Conservation (phyloP, 345 rosid genomes). For the Carallia pectinifolia region DNA sequence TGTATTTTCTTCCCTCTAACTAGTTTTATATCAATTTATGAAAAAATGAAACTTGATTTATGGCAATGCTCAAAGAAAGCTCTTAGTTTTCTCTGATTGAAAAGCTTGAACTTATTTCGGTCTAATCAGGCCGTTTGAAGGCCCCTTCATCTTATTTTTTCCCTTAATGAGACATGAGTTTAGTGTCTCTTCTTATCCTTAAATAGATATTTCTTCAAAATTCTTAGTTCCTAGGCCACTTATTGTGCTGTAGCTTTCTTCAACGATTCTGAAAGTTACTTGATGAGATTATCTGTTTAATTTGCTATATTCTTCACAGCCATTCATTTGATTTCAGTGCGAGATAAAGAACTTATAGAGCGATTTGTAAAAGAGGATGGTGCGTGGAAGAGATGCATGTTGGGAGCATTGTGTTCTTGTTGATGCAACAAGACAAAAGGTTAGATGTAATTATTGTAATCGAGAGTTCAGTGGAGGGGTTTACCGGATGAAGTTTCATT, state of each 20-base stretch:
- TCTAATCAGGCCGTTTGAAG: not conserved
- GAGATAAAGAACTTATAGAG: not conserved
- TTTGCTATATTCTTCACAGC: not conserved
- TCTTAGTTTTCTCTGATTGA: not conserved
- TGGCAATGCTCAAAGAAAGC: not conserved
- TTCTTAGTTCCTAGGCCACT: not conserved
- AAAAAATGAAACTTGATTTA: not conserved
- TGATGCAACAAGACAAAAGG: slow-evolving; percentile 57
- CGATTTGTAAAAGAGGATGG: slow-evolving; percentile 33
- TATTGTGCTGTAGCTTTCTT: not conserved
- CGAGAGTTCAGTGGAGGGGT: slow-evolving; percentile 67
- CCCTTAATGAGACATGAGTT: not conserved
- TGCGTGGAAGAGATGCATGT: slow-evolving; percentile 66
- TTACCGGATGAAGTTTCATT: slow-evolving; percentile 67
- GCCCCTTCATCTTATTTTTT: not conserved
- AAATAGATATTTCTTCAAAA: not conserved
- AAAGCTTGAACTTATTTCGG: not conserved
- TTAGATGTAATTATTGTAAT: slow-evolving; percentile 56
- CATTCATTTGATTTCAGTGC: not conserved
- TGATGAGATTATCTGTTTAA: not conserved
- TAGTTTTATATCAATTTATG: not conserved
- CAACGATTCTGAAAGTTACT: not conserved
- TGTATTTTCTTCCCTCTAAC: too few relatives aligned
- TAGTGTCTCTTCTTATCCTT: not conserved
- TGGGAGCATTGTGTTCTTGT: slow-evolving; percentile 68